A percentile compares a stretch with the other conserved stretches of the same genome.
phyloP scores from a whole-genome alignment of 1,284 basidiomycete species.

The Cryptococcus amylolentus region DNA sequence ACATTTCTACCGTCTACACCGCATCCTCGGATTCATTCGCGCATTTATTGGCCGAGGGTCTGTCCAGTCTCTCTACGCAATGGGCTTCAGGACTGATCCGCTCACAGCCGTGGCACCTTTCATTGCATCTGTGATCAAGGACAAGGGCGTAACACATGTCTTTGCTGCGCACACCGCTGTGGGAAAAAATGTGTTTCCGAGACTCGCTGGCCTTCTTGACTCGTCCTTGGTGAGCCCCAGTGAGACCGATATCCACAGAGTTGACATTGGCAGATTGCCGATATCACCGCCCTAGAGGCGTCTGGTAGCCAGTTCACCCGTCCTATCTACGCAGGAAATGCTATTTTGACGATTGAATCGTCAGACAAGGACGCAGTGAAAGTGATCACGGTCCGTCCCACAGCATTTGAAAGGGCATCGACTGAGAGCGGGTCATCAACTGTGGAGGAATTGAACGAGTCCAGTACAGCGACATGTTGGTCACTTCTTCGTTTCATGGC shows the following conservation, averaged over 20 bases:
- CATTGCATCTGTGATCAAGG: slow-evolving; percentile 53
- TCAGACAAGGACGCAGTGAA: slow-evolving; percentile 66
- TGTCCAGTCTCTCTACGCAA: slow-evolving; percentile 6
- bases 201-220: slow-evolving; percentile 82
- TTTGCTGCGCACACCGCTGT: slow-evolving; percentile 73
- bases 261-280: slow-evolving; percentile 60
- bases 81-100: neutral
- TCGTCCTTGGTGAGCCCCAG: slow-evolving; percentile 55
- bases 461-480: too few species aligned
- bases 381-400: slow-evolving; percentile 93
- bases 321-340: slow-evolving; percentile 98
- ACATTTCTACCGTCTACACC: slow-evolving; percentile 51
- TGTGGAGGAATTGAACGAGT: slow-evolving; percentile 60
- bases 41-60: slow-evolving; percentile 51
- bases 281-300: slow-evolving; percentile 81
- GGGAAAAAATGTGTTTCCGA: slow-evolving; percentile 75
- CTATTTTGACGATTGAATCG: slow-evolving; percentile 86
- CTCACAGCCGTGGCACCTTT: slow-evolving; percentile 54
- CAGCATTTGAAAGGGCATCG: slow-evolving; percentile 78
- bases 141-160: slow-evolving; percentile 70
- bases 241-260: neutral
- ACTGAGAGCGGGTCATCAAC: slow-evolving; percentile 54
- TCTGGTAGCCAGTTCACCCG: slow-evolving; percentile 76
- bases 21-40: slow-evolving; percentile 49
- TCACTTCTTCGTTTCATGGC: neutral